phyloP scores from a whole-genome alignment of 2,329 filamentous ascomycete species.

The Microdochium nivale region DNA sequence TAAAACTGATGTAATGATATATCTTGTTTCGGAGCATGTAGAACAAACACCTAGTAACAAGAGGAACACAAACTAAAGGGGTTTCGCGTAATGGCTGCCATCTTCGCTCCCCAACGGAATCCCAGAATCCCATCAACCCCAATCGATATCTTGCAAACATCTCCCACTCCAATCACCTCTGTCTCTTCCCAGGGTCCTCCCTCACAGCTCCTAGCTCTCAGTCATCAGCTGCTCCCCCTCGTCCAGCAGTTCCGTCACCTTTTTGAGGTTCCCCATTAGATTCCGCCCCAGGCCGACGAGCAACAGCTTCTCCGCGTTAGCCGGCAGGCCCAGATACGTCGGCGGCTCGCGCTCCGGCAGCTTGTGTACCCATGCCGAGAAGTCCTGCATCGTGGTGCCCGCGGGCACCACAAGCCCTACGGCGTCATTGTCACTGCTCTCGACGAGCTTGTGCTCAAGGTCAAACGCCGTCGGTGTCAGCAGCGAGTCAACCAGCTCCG shows the following conservation, averaged over 20 bases:
- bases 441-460: slow-evolving; percentile 81
- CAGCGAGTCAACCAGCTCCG: slow-evolving; percentile 64
- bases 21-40: no score
- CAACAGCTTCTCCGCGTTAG: slow-evolving; percentile 92
- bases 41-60: no score
- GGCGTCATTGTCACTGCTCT: slow-evolving; percentile 47
- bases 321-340: slow-evolving; percentile 85
- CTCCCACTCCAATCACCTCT: background rate
- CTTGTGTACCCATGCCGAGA: slow-evolving; percentile 83
- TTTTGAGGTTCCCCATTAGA: slow-evolving; percentile 76
- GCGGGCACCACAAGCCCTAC: slow-evolving; percentile 65
- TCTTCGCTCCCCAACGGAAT: no score
- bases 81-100: no score
- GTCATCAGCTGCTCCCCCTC: slow-evolving; percentile 88
- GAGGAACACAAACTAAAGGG: no score
- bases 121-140: no score
- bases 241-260: slow-evolving; percentile 80
- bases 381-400: slow-evolving; percentile 76
- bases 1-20: no score
- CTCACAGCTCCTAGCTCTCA: slow-evolving; percentile 21
- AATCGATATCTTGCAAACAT: no score
- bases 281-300: slow-evolving; percentile 80
- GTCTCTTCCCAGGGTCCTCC: background rate
- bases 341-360: slow-evolving; percentile 93
- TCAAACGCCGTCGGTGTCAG: slow-evolving; percentile 88